phyloP scores from a whole-genome alignment of 345 rosid species.

The Anacardium occidentale region DNA sequence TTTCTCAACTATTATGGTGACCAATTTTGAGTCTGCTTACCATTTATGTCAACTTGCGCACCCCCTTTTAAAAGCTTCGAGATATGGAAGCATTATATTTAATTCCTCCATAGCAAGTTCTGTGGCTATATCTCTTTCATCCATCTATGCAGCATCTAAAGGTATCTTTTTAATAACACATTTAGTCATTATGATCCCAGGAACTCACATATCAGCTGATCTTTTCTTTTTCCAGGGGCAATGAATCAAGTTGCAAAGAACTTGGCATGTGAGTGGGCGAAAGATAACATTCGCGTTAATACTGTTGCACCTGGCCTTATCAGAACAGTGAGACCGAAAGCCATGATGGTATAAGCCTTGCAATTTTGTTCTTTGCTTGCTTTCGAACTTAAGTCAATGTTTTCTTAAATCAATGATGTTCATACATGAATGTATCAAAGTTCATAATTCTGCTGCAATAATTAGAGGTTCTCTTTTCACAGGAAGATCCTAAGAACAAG shows the following conservation, averaged over 20 bases:
- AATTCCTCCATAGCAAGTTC: conserved; percentile 40
- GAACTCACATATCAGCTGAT: background rate
- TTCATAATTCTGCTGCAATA: too few species aligned
- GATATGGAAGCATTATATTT: conserved; percentile 44
- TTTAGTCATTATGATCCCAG: background rate
- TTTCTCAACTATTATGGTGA: background rate
- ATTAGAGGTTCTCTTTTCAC: background rate
- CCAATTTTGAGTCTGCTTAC: conserved; percentile 8
- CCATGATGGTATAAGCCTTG: background rate
- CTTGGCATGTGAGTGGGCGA: conserved; percentile 53
- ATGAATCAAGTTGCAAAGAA: conserved; percentile 42
- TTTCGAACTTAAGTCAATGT: background rate
- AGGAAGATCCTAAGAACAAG: background rate
- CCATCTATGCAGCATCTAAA: conserved; percentile 44
- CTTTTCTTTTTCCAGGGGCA: conserved; percentile 28
- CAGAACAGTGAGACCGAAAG: conserved; percentile 21
- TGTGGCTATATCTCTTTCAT: conserved; percentile 23
- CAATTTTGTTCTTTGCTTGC: background rate
- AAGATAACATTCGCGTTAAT: conserved; percentile 43
- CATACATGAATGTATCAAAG: background rate
- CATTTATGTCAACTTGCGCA: conserved; percentile 43
- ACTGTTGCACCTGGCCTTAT: conserved; percentile 38
- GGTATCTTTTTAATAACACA: conserved; percentile 22
- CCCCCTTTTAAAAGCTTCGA: conserved; percentile 49
- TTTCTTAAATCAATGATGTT: background rate